Percentiles rank a stretch among this genome's conserved stretches.
Conservation (phyloP, 306 rosid genomes). For the cucumber (Cucumis sativus) region DNA sequence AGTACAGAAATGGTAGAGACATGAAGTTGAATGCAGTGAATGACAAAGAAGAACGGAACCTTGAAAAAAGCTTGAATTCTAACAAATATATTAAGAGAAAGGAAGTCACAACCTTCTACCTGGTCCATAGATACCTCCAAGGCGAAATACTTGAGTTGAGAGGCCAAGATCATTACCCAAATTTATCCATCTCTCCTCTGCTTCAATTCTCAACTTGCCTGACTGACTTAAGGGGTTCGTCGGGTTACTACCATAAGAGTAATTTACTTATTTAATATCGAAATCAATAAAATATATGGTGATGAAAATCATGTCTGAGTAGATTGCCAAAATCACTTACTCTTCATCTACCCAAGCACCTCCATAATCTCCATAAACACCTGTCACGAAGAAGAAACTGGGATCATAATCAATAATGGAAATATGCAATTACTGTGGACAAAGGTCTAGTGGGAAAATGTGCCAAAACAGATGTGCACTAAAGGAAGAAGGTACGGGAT, state of each 20-base stretch:
- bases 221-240: slow-evolving; percentile 38
- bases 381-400: slow-evolving; percentile 29
- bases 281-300: slow-evolving; percentile 1
- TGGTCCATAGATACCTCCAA: slow-evolving; percentile 96
- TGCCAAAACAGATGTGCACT: not conserved
- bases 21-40: not conserved
- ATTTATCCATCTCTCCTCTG: slow-evolving; percentile 72
- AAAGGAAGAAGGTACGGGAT: not conserved
- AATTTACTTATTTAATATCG: slow-evolving; percentile 16
- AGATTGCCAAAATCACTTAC: slow-evolving; percentile 37
- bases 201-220: slow-evolving; percentile 48
- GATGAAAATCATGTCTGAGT: slow-evolving; percentile 9
- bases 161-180: slow-evolving; percentile 39
- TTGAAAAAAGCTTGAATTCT: not conserved
- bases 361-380: slow-evolving; percentile 66
- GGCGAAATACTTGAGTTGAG: slow-evolving; percentile 48
- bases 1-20: not conserved
- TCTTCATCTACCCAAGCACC: slow-evolving; percentile 78
- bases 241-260: slow-evolving; percentile 44
- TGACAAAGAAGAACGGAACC: not conserved
- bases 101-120: slow-evolving; percentile 67
- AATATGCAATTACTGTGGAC: not conserved
- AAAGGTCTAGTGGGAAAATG: not conserved
- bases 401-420: slow-evolving; percentile 1
- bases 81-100: not conserved